Percentiles rank a stretch among this genome's conserved stretches.
Conservation (phyloP, 2,329 filamentous ascomycete genomes). For the Lachnellula subtilissima region DNA sequence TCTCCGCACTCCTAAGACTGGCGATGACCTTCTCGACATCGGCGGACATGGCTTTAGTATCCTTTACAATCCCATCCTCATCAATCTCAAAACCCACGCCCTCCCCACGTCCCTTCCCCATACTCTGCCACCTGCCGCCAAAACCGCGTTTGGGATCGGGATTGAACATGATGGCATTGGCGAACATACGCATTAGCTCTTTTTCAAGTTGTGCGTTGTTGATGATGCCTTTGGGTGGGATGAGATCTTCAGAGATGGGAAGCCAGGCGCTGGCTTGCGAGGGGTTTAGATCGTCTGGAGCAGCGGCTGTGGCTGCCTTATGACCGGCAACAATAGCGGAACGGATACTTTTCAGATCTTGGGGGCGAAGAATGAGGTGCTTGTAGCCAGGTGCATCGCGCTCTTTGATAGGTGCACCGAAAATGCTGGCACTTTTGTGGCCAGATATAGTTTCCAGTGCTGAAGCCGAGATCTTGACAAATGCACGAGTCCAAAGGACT, state of each 20-base stretch:
- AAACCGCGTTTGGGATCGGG: constrained; percentile 72
- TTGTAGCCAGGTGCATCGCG: constrained; percentile 72
- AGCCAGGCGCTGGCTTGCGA: constrained; percentile 56
- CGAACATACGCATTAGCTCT: constrained; percentile 93
- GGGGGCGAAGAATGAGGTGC: constrained; percentile 67
- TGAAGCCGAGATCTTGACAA: constrained; percentile 67
- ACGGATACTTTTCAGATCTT: constrained; percentile 74
- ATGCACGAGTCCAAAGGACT: constrained; percentile 70
- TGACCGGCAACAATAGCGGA: constrained; percentile 70
- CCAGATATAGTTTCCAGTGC: constrained; percentile 72
- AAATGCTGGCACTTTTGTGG: constrained; percentile 75
- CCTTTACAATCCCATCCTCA: constrained; percentile 82
- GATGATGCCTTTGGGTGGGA: constrained; percentile 84
- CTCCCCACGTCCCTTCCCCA: constrained; percentile 36
- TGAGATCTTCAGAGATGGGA: constrained; percentile 68
- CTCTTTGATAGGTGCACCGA: constrained; percentile 69
- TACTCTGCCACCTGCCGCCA: constrained; percentile 34
- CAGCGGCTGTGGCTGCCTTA: constrained; percentile 58
- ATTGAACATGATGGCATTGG: constrained; percentile 98
- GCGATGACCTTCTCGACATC: constrained; percentile 61
- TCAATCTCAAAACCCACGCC: constrained; percentile 58
- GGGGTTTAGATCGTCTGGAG: constrained; percentile 52
- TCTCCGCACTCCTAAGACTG: constrained; percentile 27
- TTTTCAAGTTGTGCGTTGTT: constrained; percentile 90
- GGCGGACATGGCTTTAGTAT: constrained; percentile 83